A percentile compares a stretch with the other conserved stretches of the same genome.
These are phyloP conservation scores for Termitomyces sp. DNA, from an alignment of 768 basidiomycete species.

Conservation along the genomic window DNA sequence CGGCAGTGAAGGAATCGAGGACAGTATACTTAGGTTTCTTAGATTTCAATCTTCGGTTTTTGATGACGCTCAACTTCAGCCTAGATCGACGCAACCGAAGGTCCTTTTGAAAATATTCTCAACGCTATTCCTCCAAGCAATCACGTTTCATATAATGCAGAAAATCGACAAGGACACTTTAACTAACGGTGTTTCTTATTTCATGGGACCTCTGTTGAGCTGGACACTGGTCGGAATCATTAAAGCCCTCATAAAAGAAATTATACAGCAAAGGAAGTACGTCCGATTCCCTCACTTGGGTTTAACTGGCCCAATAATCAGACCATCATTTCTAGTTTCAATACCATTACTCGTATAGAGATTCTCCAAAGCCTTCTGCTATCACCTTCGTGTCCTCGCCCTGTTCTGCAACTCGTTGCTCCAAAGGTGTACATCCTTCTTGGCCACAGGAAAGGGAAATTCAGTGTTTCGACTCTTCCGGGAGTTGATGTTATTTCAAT, in stretches of 20 bases:
- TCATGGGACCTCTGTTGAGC: slow-evolving; percentile 63
- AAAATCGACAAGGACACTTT: slow-evolving; percentile 66
- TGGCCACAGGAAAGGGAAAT: slow-evolving; percentile 29
- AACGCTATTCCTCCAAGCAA: slow-evolving; percentile 60
- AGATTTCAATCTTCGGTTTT: not conserved
- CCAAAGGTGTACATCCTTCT: slow-evolving; percentile 43
- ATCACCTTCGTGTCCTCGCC: slow-evolving; percentile 57
- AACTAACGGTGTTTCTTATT: slow-evolving; percentile 73
- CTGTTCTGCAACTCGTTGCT: slow-evolving; percentile 62
- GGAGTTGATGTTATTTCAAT: slow-evolving; percentile 29
- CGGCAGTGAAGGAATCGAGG: slow-evolving; percentile 78
- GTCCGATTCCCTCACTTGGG: not conserved
- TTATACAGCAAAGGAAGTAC: slow-evolving; percentile 53
- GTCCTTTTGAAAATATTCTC: slow-evolving; percentile 62
- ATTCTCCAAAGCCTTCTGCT: slow-evolving; percentile 63
- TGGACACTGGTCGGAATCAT: slow-evolving; percentile 80
- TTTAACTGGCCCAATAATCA: not conserved
- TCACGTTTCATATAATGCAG: slow-evolving; percentile 36
- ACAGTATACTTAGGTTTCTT: slow-evolving; percentile 59
- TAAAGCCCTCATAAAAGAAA: slow-evolving; percentile 54
- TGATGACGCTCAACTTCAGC: not conserved
- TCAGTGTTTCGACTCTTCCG: slow-evolving; percentile 4
- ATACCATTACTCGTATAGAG: slow-evolving; percentile 47
- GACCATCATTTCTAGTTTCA: not conserved
- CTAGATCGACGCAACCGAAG: slow-evolving; percentile 66